Evolutionary conservation across 2,329 filamentous ascomycete genomes (phyloP).

Genomic region (Uncinocarpus reesii): DNA sequence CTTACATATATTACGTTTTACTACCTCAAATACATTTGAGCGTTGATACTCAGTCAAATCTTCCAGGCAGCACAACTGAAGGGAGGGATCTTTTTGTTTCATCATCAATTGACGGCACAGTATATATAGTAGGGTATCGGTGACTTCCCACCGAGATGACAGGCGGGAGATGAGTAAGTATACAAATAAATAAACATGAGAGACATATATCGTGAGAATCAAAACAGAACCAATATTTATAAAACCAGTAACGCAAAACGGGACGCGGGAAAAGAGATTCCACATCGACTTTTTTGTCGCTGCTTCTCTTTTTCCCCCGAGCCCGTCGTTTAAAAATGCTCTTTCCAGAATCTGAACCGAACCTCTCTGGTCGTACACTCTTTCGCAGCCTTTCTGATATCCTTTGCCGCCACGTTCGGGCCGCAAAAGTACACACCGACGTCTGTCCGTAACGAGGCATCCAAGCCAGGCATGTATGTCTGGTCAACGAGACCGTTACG

Average conservation of each 20-base stretch:
- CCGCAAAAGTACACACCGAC: slow-evolving; percentile 98
- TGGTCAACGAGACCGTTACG: slow-evolving; percentile 76
- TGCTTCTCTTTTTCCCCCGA: background rate
- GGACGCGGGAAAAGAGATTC: background rate
- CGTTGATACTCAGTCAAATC: background rate
- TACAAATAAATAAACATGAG: slow-evolving; percentile 5
- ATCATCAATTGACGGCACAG: background rate
- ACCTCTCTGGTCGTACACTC: slow-evolving; percentile 65
- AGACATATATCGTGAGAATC: slow-evolving; percentile 12
- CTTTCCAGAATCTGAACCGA: slow-evolving; percentile 97
- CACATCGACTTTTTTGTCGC: background rate
- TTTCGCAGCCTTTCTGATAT: slow-evolving; percentile 75
- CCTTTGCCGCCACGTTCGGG: slow-evolving; percentile 65
- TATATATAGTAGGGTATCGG: slow-evolving; percentile 3
- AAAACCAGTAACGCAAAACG: background rate
- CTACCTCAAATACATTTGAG: background rate
- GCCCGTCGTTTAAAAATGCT: slow-evolving; percentile 49
- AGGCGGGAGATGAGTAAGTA: slow-evolving; percentile 6
- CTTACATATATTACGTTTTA: background rate
- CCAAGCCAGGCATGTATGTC: slow-evolving; percentile 72
- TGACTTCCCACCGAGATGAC: slow-evolving; percentile 3
- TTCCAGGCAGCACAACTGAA: background rate
- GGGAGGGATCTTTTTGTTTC: background rate
- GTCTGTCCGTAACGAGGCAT: slow-evolving; percentile 65
- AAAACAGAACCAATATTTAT: background rate